Conservation (phyloP, 495 filamentous ascomycete genomes). For the Physcia stellaris region DNA sequence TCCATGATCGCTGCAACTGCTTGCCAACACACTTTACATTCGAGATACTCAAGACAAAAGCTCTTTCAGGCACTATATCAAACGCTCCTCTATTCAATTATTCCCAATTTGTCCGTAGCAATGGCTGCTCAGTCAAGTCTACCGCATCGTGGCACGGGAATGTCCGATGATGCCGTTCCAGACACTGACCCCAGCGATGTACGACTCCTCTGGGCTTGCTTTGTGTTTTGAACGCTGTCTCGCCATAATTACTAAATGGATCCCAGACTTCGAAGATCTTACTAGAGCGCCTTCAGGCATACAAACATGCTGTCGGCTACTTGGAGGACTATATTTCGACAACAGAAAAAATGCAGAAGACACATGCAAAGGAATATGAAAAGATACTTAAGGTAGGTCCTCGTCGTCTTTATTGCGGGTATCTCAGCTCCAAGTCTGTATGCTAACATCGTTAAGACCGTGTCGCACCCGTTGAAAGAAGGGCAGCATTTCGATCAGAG, state of each 20-base stretch:
- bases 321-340: conserved; percentile 77
- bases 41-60: too few relatives aligned
- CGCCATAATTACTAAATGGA: background rate
- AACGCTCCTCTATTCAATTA: too few relatives aligned
- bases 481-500: conserved; percentile 84
- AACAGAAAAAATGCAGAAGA: conserved; percentile 71
- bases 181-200: conserved; percentile 70
- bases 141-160: too few relatives aligned
- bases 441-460: conserved; percentile 38
- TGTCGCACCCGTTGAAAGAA: conserved; percentile 72
- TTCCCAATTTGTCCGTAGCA: too few relatives aligned
- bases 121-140: too few relatives aligned
- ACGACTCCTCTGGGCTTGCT: conserved; percentile 18
- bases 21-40: too few relatives aligned
- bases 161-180: conserved; percentile 58
- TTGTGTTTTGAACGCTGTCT: conserved; percentile 4
- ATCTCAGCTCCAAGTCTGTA: background rate
- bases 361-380: conserved; percentile 88
- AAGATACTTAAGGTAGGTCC: conserved; percentile 66
- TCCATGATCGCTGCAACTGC: too few relatives aligned
- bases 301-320: conserved; percentile 87
- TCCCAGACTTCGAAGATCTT: conserved; percentile 60
- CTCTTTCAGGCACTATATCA: too few relatives aligned
- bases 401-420: background rate
- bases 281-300: conserved; percentile 73